Base-by-base conservation (phyloP, 148 eudicot species). In the Persicaria tinctoria region DNA sequence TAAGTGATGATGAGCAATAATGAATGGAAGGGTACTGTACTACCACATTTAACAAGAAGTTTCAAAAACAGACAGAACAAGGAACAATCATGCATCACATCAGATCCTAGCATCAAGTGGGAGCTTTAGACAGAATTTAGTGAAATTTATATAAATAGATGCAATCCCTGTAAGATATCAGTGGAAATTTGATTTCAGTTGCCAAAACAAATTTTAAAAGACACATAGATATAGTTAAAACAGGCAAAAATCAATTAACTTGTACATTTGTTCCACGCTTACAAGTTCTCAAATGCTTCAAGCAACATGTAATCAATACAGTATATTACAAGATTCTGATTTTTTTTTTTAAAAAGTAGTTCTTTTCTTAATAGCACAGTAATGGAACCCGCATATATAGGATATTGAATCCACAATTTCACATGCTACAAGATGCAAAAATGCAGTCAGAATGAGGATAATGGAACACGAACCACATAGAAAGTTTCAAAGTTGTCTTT, bases 401-500 rank as follows among this genome's bases (percentile, higher is more conserved):
- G 17, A n/a, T 18, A 57, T 57, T 18, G 8, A 50, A 8, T 50
- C 9, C 53, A 50, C 9, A 50, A 8, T 8, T 50, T 8, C 13
- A 50, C 3, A 57, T 18, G 63, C 18, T 57, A 63, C 68, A 14
- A 44, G 47, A 66, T 38, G 47, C 47, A 66, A 44, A 11, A 0
- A 41, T 66, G 18, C 48, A 14, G 48, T 41, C 48, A 66, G 48
- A 44, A 66, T 66, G 47, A 66, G 48, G 46, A 66, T 14, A 44
- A 44, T 41, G 70, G 47, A 66, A 7, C 47, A 66, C 77, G 46
- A 14, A 76, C 78, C 78, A 76, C 73, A 51, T 68, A 76, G 70
- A 68, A 76, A 51, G 68, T 68, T 16, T 60, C 63, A 51, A 76
- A 76, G 78, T 76, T 76, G 64, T 76, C 78, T 51, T 76, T 76